phyloP scores from a whole-genome alignment of 2,329 filamentous ascomycete species.

The Leptographium flavum region DNA sequence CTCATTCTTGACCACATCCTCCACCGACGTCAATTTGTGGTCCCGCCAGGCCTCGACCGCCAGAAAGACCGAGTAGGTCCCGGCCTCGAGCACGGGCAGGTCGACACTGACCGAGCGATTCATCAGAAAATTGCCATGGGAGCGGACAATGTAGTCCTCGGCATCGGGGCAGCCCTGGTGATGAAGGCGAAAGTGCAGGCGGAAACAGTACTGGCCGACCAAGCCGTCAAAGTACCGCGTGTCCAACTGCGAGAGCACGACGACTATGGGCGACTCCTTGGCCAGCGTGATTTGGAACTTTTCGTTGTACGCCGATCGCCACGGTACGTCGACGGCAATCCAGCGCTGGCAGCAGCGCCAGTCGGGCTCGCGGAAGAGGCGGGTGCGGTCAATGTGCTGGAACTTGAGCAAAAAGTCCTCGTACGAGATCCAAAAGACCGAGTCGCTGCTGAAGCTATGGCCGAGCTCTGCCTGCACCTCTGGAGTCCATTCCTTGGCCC shows the following conservation, averaged over 20 bases:
- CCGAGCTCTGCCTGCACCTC: slow-evolving; percentile 61
- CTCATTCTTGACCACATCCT: slow-evolving; percentile 52
- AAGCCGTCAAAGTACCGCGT: slow-evolving; percentile 42
- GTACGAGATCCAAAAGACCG: slow-evolving; percentile 48
- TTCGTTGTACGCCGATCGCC: slow-evolving; percentile 40
- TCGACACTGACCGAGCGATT: slow-evolving; percentile 65
- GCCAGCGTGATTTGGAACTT: slow-evolving; percentile 38
- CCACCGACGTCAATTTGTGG: slow-evolving; percentile 33
- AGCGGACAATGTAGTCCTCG: slow-evolving; percentile 41
- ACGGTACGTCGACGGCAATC: slow-evolving; percentile 32
- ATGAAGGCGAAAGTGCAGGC: slow-evolving; percentile 39
- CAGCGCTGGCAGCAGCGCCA: slow-evolving; percentile 36
- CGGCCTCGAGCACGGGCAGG: slow-evolving; percentile 52
- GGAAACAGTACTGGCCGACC: slow-evolving; percentile 40
- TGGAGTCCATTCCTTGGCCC: slow-evolving; percentile 71
- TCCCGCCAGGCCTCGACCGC: slow-evolving; percentile 57
- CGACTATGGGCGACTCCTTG: slow-evolving; percentile 33
- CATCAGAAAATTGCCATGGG: slow-evolving; percentile 42
- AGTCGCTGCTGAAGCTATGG: slow-evolving; percentile 66
- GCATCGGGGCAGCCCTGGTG: slow-evolving; percentile 24
- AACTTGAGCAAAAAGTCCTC: slow-evolving; percentile 44
- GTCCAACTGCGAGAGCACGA: slow-evolving; percentile 44
- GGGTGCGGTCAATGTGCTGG: slow-evolving; percentile 42
- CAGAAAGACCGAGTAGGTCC: slow-evolving; percentile 61
- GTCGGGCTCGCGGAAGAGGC: slow-evolving; percentile 37